Percentiles rank a stretch among this genome's conserved stretches.
phyloP scores from a whole-genome alignment of 208 protist species.

The Trypanosoma vivax region DNA sequence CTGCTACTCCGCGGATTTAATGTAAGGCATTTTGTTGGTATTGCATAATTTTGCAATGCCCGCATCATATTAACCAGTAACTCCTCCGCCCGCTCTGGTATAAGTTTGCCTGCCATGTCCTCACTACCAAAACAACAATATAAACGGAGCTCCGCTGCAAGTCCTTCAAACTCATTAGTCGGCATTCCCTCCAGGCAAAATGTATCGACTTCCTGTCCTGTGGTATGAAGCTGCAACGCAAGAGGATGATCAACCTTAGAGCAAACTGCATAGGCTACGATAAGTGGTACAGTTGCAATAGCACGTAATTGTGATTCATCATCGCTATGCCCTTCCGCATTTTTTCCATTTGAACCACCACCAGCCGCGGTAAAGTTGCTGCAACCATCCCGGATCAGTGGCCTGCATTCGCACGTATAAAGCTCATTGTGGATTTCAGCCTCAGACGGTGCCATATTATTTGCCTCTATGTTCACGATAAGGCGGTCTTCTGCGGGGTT shows the following conservation, averaged over 20 bases:
- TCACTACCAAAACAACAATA: slow-evolving; percentile 39
- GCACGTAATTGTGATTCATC: slow-evolving; percentile 26
- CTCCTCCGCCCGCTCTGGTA: slow-evolving; percentile 25
- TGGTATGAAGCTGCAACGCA: slow-evolving; percentile 41
- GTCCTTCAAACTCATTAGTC: slow-evolving; percentile 22
- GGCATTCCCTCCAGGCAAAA: slow-evolving; percentile 34
- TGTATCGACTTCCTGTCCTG: slow-evolving; percentile 57
- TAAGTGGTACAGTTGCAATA: slow-evolving; percentile 63
- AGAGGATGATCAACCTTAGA: slow-evolving; percentile 56
- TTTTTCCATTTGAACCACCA: background rate
- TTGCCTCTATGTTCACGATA: slow-evolving; percentile 83
- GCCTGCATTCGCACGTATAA: slow-evolving; percentile 65
- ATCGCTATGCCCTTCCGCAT: background rate
- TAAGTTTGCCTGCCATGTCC: slow-evolving; percentile 15
- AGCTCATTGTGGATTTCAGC: slow-evolving; percentile 78
- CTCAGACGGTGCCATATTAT: slow-evolving; percentile 81
- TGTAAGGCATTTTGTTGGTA: slow-evolving; percentile 25
- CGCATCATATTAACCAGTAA: slow-evolving; percentile 34
- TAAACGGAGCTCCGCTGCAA: slow-evolving; percentile 37
- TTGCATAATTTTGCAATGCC: slow-evolving; percentile 24
- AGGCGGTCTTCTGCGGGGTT: slow-evolving; percentile 66
- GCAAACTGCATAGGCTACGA: slow-evolving; percentile 62
- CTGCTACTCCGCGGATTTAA: slow-evolving; percentile 35
- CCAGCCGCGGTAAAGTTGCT: background rate
- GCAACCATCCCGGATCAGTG: slow-evolving; percentile 2